A percentile compares a stretch with the other conserved stretches of the same genome.
Conservation (phyloP, 176 grass and related monocot genomes). For the Elymus sibiricus region DNA sequence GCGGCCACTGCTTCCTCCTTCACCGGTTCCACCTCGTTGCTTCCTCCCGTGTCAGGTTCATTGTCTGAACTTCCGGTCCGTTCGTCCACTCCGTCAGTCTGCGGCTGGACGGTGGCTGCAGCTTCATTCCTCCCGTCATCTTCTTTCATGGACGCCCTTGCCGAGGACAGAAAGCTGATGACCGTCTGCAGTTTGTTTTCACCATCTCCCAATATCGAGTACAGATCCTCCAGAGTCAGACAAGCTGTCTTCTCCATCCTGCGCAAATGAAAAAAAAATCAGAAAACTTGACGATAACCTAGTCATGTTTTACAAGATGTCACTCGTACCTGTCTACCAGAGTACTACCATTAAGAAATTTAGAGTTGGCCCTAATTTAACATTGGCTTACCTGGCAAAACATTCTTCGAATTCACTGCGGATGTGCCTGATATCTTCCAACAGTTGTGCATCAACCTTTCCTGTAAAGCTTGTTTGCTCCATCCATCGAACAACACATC, state of each 20-base stretch:
- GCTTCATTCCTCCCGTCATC: not conserved
- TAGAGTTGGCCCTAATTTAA: not conserved
- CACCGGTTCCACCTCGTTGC: not conserved
- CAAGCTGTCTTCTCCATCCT: conserved; percentile 3
- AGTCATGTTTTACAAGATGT: not conserved
- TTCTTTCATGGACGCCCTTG: not conserved
- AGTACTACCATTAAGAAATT: not conserved
- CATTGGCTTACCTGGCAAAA: conserved; percentile 25
- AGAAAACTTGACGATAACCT: not conserved
- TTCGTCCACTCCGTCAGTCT: not conserved
- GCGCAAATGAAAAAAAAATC: not conserved
- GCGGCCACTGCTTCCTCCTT: not conserved
- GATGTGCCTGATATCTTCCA: conserved; percentile 19
- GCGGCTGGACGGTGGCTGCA: not conserved
- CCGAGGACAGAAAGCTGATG: conserved; percentile 7
- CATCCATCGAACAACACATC: conserved; percentile 8
- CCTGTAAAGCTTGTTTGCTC: not conserved
- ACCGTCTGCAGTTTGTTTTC: conserved; percentile 29
- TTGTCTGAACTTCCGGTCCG: not conserved
- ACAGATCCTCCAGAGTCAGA: conserved; percentile 7
- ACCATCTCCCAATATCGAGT: conserved; percentile 29
- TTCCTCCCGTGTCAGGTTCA: not conserved
- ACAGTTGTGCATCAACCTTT: conserved; percentile 7
- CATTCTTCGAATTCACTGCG: conserved; percentile 23
- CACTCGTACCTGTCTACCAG: not conserved